Evolutionary conservation across 192 early-diverging fungal species (phyloP).

Genomic region (Coemansia sp.): DNA sequence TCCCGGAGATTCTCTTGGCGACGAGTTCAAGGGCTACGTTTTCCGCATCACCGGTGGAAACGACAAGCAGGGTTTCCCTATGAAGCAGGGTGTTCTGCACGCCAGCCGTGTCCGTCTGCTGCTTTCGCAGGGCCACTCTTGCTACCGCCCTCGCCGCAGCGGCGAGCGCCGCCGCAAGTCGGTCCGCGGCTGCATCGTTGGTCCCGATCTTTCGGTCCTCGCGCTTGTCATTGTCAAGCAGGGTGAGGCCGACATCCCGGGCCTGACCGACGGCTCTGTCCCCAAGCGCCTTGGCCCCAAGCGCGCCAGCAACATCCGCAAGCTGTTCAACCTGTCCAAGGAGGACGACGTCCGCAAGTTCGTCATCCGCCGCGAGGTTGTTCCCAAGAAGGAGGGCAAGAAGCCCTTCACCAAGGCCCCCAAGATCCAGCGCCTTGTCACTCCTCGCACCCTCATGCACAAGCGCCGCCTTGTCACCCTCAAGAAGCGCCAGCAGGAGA

Average conservation of each 20-base stretch:
- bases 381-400: constrained; percentile 82
- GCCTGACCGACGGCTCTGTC: constrained; percentile 86
- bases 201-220: constrained; percentile 88
- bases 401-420: constrained; percentile 96
- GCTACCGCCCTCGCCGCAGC: constrained; percentile 95
- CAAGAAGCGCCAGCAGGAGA: constrained; percentile 82
- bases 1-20: constrained; percentile 91
- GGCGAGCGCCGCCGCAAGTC: constrained; percentile 99
- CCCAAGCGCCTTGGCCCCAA: constrained; percentile 99
- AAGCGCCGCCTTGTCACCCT: constrained; percentile 85
- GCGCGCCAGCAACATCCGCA: constrained; percentile 98
- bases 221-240: constrained; percentile 96
- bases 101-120: constrained; percentile 76
- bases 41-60: constrained; percentile 99
- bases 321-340: constrained; percentile 98
- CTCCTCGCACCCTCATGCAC: constrained; percentile 94
- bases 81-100: constrained; percentile 98
- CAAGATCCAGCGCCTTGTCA: constrained; percentile 96
- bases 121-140: constrained; percentile 93
- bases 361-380: constrained; percentile 96
- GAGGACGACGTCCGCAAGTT: constrained; percentile 99
- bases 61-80: constrained; percentile 99
- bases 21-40: constrained; percentile 99
- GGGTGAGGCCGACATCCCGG: constrained; percentile 94
- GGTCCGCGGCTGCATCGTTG: constrained; percentile 98